phyloP scores from a whole-genome alignment of 345 rosid genomes.

The Lumnitzera racemosa region DNA sequence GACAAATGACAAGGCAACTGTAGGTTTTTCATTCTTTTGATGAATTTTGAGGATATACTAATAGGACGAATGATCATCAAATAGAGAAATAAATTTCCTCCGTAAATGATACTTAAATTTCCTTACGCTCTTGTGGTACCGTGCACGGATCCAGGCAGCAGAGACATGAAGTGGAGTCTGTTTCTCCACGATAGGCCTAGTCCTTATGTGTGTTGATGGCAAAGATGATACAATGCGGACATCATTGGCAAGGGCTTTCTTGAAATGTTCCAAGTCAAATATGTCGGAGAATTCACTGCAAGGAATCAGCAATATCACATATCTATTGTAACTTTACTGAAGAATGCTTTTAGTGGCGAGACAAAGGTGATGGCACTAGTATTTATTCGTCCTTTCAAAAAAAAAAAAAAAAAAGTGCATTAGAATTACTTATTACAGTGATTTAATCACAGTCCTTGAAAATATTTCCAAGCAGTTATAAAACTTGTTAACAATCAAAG shows the following conservation, averaged over 20 bases:
- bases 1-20: too few relatives aligned
- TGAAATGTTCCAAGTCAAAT: constrained; percentile 87
- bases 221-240: constrained; percentile 73
- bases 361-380: too few relatives aligned
- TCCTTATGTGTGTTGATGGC: constrained; percentile 75
- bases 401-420: too few relatives aligned
- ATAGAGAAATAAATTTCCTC: too few relatives aligned
- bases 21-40: not conserved
- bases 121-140: constrained; percentile 69
- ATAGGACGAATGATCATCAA: not conserved
- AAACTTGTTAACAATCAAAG: too few relatives aligned
- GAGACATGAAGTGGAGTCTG: constrained; percentile 71
- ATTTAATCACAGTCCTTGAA: too few relatives aligned
- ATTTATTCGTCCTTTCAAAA: too few relatives aligned
- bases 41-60: not conserved
- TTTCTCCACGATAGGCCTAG: constrained; percentile 77
- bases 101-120: not conserved
- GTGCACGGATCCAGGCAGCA: constrained; percentile 88
- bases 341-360: too few relatives aligned
- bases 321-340: not conserved
- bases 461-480: too few relatives aligned
- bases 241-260: constrained; percentile 64
- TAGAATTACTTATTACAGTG: too few relatives aligned
- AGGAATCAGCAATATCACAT: constrained; percentile 6
- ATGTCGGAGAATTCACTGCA: constrained; percentile 95